phyloP scores from a whole-genome alignment of 1,139 yeast species.

The Zygotorulaspora mrakii region DNA sequence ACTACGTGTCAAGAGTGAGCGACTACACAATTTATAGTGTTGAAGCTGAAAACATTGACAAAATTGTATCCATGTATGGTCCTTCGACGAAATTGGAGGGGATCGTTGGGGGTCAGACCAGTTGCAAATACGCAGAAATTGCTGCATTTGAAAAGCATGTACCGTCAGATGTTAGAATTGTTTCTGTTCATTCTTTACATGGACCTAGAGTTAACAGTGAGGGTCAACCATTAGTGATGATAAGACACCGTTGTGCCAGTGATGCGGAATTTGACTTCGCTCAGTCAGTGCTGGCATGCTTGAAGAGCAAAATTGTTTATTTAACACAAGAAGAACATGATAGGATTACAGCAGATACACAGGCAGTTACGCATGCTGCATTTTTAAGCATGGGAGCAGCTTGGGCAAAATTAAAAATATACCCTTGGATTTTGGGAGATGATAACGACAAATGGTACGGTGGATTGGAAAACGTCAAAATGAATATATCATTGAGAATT shows the following conservation, averaged over 20 bases:
- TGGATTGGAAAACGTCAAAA: slow-evolving; percentile 92
- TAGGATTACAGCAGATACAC: slow-evolving; percentile 94
- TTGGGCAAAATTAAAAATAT: slow-evolving; percentile 77
- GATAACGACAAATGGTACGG: slow-evolving; percentile 66
- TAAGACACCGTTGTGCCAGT: slow-evolving; percentile 64
- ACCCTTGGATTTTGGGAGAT: slow-evolving; percentile 64
- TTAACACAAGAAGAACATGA: slow-evolving; percentile 85
- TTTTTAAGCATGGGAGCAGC: slow-evolving; percentile 96
- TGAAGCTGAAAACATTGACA: slow-evolving; percentile 76
- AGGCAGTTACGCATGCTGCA: slow-evolving; percentile 98
- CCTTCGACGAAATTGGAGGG: slow-evolving; percentile 86
- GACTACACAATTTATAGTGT: slow-evolving; percentile 87
- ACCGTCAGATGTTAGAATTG: slow-evolving; percentile 76
- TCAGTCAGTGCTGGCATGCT: slow-evolving; percentile 60
- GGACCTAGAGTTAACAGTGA: slow-evolving; percentile 87
- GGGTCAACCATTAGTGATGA: slow-evolving; percentile 89
- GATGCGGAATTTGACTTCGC: slow-evolving; percentile 55
- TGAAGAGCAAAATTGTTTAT: slow-evolving; percentile 73
- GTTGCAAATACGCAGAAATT: slow-evolving; percentile 90
- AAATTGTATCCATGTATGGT: slow-evolving; percentile 71
- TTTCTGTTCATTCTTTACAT: slow-evolving; percentile 86
- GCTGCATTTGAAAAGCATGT: slow-evolving; percentile 72
- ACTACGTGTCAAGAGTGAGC: slow-evolving; percentile 69
- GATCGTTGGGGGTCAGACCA: slow-evolving; percentile 96
- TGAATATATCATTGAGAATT: slow-evolving; percentile 85